Conservation (phyloP, 2,329 filamentous ascomycete genomes). For the Aspergillus sp. region DNA sequence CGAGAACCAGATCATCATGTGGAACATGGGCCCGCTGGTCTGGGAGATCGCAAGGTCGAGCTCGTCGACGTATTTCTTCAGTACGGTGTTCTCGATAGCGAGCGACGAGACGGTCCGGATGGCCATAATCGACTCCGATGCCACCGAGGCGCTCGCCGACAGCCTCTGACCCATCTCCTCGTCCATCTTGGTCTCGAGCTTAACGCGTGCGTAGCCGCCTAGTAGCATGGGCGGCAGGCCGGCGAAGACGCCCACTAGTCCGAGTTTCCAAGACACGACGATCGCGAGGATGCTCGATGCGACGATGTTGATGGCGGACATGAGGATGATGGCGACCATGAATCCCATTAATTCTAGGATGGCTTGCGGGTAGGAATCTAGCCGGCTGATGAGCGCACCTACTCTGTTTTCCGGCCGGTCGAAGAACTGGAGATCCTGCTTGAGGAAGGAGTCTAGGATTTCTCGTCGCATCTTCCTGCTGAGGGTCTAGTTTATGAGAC, state of each 20-base stretch:
- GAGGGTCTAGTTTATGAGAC: too few relatives aligned
- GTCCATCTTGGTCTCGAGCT: slow-evolving; percentile 42
- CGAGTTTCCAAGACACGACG: slow-evolving; percentile 52
- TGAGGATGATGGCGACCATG: slow-evolving; percentile 50
- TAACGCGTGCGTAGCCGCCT: slow-evolving; percentile 49
- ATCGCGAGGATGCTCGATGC: slow-evolving; percentile 50
- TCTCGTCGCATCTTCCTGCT: too few relatives aligned
- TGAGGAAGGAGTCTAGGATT: slow-evolving; percentile 16
- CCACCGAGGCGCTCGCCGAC: slow-evolving; percentile 44
- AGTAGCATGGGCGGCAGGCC: slow-evolving; percentile 48
- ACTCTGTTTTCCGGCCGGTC: slow-evolving; percentile 31
- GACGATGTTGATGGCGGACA: slow-evolving; percentile 48
- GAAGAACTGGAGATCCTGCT: slow-evolving; percentile 33
- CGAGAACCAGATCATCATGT: slow-evolving; percentile 29
- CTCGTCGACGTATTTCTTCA: slow-evolving; percentile 25
- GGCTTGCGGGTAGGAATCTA: slow-evolving; percentile 38
- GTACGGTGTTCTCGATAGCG: slow-evolving; percentile 44
- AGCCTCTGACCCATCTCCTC: slow-evolving; percentile 24
- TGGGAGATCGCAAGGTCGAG: slow-evolving; percentile 20
- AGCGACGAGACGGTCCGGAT: slow-evolving; percentile 51
- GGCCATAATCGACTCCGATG: slow-evolving; percentile 48
- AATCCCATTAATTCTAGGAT: slow-evolving; percentile 48
- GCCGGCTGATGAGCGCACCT: slow-evolving; percentile 27
- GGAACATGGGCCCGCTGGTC: slow-evolving; percentile 22
- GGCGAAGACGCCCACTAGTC: slow-evolving; percentile 49